These are phyloP conservation scores for Linanthus parryae DNA, from an alignment of 148 eudicot species.

Conservation along the genomic window DNA sequence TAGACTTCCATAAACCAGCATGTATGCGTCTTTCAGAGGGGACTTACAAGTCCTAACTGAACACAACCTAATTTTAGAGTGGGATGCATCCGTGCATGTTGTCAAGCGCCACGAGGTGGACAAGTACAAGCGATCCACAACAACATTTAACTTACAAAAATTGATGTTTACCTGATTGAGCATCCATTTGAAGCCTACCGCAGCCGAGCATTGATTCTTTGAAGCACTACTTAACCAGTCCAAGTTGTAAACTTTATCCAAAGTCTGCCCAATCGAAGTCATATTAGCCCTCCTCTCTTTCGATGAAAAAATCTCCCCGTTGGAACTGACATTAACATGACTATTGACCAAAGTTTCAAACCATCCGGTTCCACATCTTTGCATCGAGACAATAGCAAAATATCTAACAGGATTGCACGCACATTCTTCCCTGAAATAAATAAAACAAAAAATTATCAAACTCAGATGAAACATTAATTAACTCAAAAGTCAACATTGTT, in stretches of 20 bases:
- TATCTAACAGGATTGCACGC: constrained; percentile 63
- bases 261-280: constrained; percentile 50
- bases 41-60: too few species aligned
- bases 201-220: constrained; percentile 89
- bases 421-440: constrained; percentile 67
- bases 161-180: constrained; percentile 70
- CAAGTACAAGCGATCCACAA: too few species aligned
- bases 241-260: constrained; percentile 83
- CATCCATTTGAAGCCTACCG: constrained; percentile 99
- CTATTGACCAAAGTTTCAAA: constrained; percentile 88
- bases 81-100: too few species aligned
- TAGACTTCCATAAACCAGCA: too few species aligned
- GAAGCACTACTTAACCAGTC: constrained; percentile 91
- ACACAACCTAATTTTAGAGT: too few species aligned
- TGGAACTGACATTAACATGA: constrained; percentile 84
- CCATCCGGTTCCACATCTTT: constrained; percentile 99
- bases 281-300: constrained; percentile 62
- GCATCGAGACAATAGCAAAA: constrained; percentile 85
- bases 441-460: background rate
- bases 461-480: background rate
- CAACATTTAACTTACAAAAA: too few species aligned
- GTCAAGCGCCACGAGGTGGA: too few species aligned
- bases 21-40: too few species aligned
- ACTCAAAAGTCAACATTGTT: constrained; percentile 1
- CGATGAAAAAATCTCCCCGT: constrained; percentile 79